Evolutionary conservation across 2,329 filamentous ascomycete genomes (phyloP).

Genomic region (Magnaporthiopsis rhizophila): DNA sequence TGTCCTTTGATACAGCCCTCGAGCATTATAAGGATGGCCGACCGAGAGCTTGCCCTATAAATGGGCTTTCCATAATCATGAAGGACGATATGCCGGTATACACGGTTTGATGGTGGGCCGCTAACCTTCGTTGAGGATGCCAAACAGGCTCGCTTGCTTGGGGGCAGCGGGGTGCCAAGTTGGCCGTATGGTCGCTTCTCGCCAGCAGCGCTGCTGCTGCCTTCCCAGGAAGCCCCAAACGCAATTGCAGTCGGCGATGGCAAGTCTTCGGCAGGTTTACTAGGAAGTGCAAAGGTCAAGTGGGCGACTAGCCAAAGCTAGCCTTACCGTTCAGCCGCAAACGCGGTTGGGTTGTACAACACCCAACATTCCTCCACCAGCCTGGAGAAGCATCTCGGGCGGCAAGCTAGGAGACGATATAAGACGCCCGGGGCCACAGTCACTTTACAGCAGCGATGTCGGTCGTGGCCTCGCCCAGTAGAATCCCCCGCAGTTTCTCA

Average conservation of each 20-base stretch:
- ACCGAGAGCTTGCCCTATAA: conserved; percentile 29
- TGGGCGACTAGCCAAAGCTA: too few relatives aligned
- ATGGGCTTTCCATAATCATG: conserved; percentile 31
- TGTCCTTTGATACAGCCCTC: conserved; percentile 29
- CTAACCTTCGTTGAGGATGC: conserved; percentile 29
- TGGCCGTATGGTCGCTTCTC: conserved; percentile 22
- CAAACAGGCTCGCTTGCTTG: conserved; percentile 21
- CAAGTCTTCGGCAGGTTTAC: conserved; percentile 3
- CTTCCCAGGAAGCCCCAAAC: conserved; percentile 12
- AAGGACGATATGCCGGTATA: conserved; percentile 32
- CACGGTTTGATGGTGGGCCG: conserved; percentile 22
- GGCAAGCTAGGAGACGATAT: too few relatives aligned
- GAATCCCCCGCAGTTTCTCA: too few relatives aligned
- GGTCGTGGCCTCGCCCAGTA: too few relatives aligned
- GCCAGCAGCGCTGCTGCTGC: conserved; percentile 17
- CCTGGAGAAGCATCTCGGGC: too few relatives aligned
- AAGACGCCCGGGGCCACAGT: too few relatives aligned
- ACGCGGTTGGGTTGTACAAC: too few relatives aligned
- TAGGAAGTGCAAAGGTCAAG: too few relatives aligned
- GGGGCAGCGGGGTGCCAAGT: conserved; percentile 12
- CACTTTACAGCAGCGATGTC: too few relatives aligned
- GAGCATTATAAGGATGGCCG: conserved; percentile 26
- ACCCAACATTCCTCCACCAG: too few relatives aligned
- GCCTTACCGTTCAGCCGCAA: too few relatives aligned
- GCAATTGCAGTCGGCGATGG: conserved; percentile 9